Conservation (phyloP, 495 filamentous ascomycete genomes). For the Hyaloscypha bicolor region DNA sequence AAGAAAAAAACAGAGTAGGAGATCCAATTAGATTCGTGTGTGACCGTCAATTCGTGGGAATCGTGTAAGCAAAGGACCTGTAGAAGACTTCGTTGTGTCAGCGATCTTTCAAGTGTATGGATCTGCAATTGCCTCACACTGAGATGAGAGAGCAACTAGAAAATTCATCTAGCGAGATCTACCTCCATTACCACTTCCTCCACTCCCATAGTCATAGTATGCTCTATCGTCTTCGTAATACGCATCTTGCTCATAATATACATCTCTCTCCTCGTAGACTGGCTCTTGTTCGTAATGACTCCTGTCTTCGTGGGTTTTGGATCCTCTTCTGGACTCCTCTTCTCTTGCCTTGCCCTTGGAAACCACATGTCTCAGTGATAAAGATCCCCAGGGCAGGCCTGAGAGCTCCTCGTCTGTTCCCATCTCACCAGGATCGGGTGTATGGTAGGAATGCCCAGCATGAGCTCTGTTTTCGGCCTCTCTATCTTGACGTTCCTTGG, state of each 20-base stretch:
- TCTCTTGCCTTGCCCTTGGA: constrained; percentile 53
- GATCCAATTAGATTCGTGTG: background rate
- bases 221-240: constrained; percentile 31
- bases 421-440: constrained; percentile 53
- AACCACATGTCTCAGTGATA: constrained; percentile 57
- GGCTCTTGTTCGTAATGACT: constrained; percentile 23
- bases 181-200: constrained; percentile 30
- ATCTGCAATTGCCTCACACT: background rate
- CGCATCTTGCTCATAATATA: constrained; percentile 28
- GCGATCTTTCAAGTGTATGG: background rate
- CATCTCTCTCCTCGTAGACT: constrained; percentile 23
- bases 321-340: constrained; percentile 37
- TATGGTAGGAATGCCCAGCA: constrained; percentile 57
- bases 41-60: constrained; percentile 2
- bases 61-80: constrained; percentile 4
- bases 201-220: constrained; percentile 34
- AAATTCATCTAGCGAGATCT: constrained; percentile 24
- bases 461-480: constrained; percentile 57
- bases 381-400: constrained; percentile 65
- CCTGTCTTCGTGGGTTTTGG: constrained; percentile 21
- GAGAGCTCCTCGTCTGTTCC: constrained; percentile 51
- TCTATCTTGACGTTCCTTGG: constrained; percentile 58
- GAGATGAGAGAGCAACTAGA: constrained; percentile 1
- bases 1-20: background rate
- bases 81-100: constrained; percentile 5